Conservation (phyloP, 2,329 filamentous ascomycete genomes). For the Fusarium sp. region DNA sequence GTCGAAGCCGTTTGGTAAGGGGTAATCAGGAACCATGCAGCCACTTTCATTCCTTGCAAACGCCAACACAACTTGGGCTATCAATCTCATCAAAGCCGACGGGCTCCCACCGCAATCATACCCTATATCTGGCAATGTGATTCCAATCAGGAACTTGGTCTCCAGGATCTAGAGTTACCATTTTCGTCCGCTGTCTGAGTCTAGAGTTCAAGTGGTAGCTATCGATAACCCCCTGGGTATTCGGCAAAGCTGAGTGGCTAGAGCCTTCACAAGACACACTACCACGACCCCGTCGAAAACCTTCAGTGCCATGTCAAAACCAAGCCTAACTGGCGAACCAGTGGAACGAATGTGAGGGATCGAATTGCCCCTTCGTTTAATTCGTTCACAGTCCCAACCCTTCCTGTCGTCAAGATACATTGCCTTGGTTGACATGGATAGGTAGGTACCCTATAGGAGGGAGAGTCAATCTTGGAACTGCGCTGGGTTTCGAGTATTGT, state of each 20-base stretch:
- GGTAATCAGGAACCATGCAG: not conserved
- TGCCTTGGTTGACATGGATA: not conserved
- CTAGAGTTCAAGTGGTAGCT: not conserved
- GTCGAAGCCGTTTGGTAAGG: not conserved
- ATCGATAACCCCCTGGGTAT: not conserved
- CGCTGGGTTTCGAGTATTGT: not conserved
- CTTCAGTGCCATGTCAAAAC: not conserved
- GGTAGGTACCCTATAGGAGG: not conserved
- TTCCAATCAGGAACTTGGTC: not conserved
- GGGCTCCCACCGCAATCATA: not conserved
- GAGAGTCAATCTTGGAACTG: not conserved
- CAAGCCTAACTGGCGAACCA: not conserved
- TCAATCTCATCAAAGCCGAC: not conserved
- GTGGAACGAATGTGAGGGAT: not conserved
- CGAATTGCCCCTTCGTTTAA: not conserved
- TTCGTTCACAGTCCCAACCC: not conserved
- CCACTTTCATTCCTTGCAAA: constrained; percentile 3
- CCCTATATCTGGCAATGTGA: not conserved
- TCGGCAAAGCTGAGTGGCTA: not conserved
- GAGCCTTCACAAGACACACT: not conserved
- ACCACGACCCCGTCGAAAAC: not conserved
- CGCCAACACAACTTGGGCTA: not conserved
- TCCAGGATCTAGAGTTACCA: not conserved
- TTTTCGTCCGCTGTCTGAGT: not conserved
- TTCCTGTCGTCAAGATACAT: not conserved